Evolutionary conservation across 495 filamentous ascomycete genomes (phyloP).

Genomic region (Darksidea phi): DNA sequence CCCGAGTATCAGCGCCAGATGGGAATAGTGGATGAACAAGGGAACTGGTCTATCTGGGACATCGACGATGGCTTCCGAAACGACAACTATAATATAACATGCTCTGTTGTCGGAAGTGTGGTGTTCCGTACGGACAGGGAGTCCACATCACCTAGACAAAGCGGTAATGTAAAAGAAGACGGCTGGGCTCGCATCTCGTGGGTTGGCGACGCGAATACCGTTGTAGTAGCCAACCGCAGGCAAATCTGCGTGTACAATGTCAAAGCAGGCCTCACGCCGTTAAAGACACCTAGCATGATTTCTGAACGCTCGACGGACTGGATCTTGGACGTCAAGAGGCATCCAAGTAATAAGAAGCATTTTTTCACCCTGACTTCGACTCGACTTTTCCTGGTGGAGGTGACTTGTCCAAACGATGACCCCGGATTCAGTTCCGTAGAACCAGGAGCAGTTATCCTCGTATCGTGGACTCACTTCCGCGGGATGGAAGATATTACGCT

Average conservation of each 20-base stretch:
- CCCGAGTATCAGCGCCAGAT: constrained; percentile 69
- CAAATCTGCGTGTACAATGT: constrained; percentile 36
- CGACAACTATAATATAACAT: constrained; percentile 2
- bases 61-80: constrained; percentile 48
- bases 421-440: constrained; percentile 6
- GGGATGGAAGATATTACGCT: constrained; percentile 37
- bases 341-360: constrained; percentile 32
- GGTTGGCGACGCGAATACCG: constrained; percentile 37
- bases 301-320: constrained; percentile 31
- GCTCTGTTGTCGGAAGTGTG: constrained; percentile 4
- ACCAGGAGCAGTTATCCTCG: constrained; percentile 36
- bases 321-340: constrained; percentile 40
- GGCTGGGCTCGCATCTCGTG: constrained; percentile 46
- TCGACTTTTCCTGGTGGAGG: constrained; percentile 34
- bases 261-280: background rate
- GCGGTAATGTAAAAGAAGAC: constrained; percentile 27
- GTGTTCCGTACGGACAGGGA: background rate
- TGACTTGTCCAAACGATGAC: constrained; percentile 11
- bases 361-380: constrained; percentile 41
- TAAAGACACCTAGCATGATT: constrained; percentile 25
- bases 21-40: constrained; percentile 68
- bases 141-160: background rate
- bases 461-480: constrained; percentile 52
- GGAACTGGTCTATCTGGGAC: constrained; percentile 77
- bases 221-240: constrained; percentile 41